phyloP scores from a whole-genome alignment of 148 eudicot genomes.

The Silene latifolia region DNA sequence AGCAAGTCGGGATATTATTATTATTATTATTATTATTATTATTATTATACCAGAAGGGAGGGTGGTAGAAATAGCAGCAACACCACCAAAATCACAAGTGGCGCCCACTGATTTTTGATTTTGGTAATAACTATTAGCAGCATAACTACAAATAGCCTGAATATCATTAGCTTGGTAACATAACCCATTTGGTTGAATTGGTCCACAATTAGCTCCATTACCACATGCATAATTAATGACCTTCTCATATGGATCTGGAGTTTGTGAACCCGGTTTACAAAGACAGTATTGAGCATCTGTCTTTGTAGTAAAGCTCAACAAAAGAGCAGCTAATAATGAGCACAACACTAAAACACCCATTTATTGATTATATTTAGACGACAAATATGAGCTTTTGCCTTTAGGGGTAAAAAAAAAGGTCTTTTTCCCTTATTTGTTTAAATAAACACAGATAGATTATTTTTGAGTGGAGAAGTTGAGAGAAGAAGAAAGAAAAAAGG shows the following conservation, averaged over 20 bases:
- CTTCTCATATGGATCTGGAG: neutral
- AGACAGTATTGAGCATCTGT: neutral
- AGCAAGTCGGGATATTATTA: too few species aligned
- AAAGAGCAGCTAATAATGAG: too few species aligned
- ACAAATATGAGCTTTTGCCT: too few species aligned
- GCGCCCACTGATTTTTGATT: conserved; percentile 36
- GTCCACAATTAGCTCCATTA: neutral
- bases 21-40: too few species aligned
- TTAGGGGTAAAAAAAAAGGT: too few species aligned
- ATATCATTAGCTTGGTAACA: neutral
- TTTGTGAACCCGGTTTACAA: neutral
- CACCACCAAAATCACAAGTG: conserved; percentile 60
- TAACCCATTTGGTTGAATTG: neutral
- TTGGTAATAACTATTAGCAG: conserved; percentile 49
- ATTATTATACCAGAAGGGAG: conserved; percentile 49
- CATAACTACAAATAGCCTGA: neutral
- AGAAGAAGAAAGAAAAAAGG: too few species aligned
- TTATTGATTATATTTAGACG: too few species aligned
- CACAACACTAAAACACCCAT: too few species aligned
- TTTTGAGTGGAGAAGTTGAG: too few species aligned
- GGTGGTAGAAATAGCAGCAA: conserved; percentile 37
- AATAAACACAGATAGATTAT: too few species aligned
- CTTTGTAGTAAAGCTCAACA: too few species aligned
- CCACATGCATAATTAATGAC: neutral
- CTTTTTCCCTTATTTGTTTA: too few species aligned